Conservation (phyloP, 1,139 yeast species). For the Entelexis sorbosivorans region DNA sequence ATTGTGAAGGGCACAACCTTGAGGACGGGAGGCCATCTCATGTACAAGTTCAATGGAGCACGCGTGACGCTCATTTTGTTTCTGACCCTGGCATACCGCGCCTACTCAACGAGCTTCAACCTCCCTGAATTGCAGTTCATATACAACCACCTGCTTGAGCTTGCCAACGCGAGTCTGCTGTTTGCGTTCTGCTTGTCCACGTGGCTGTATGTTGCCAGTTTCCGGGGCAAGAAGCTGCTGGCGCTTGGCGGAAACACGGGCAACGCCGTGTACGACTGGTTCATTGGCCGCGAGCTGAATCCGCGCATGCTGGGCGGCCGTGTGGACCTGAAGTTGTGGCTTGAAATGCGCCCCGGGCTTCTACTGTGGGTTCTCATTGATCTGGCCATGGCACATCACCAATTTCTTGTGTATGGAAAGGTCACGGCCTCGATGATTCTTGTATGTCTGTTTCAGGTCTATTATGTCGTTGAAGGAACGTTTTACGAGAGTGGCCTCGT, state of each 20-base stretch:
- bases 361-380: slow-evolving; percentile 74
- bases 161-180: slow-evolving; percentile 51
- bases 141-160: slow-evolving; percentile 54
- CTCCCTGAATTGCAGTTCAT: slow-evolving; percentile 74
- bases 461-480: slow-evolving; percentile 84
- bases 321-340: slow-evolving; percentile 80
- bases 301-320: slow-evolving; percentile 59
- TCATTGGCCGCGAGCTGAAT: slow-evolving; percentile 89
- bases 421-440: slow-evolving; percentile 64
- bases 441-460: slow-evolving; percentile 59
- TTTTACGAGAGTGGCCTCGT: slow-evolving; percentile 79
- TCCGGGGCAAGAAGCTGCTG: slow-evolving; percentile 44
- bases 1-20: slow-evolving; percentile 53
- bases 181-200: slow-evolving; percentile 55
- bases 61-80: slow-evolving; percentile 42
- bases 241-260: slow-evolving; percentile 85
- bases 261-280: slow-evolving; percentile 75
- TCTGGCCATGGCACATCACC: slow-evolving; percentile 69
- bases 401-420: slow-evolving; percentile 50
- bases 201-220: slow-evolving; percentile 58
- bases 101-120: slow-evolving; percentile 39
- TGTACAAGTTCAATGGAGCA: slow-evolving; percentile 74
- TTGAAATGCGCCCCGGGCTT: slow-evolving; percentile 93
- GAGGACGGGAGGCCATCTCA: slow-evolving; percentile 61
- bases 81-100: slow-evolving; percentile 42